Conservation (phyloP, 345 rosid species). For the Geranium rotundifolium region DNA sequence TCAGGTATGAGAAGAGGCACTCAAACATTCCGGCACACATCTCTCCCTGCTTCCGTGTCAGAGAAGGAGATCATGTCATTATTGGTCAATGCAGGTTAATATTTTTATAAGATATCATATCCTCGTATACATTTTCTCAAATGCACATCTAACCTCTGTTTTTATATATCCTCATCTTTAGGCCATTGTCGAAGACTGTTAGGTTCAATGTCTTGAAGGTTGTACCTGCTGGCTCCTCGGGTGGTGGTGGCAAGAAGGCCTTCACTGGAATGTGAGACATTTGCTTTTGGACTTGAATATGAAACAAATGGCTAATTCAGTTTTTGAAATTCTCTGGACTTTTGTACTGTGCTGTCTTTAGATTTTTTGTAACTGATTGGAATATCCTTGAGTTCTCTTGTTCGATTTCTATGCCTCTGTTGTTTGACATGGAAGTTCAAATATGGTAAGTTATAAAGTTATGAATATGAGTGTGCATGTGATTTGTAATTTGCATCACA, state of each 20-base stretch:
- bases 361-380: too few relatives aligned
- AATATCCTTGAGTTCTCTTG: too few relatives aligned
- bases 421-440: too few relatives aligned
- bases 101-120: not conserved
- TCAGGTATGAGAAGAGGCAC: conserved; percentile 28
- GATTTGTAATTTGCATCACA: too few relatives aligned
- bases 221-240: conserved; percentile 4
- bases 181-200: conserved; percentile 11
- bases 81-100: conserved; percentile 17
- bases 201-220: conserved; percentile 10
- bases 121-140: not conserved
- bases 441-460: too few relatives aligned
- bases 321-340: too few relatives aligned
- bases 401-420: too few relatives aligned
- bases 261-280: conserved; percentile 5
- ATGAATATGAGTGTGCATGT: too few relatives aligned
- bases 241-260: conserved; percentile 1
- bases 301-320: too few relatives aligned
- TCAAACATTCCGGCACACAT: conserved; percentile 32
- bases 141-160: not conserved
- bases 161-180: not conserved
- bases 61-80: conserved; percentile 28
- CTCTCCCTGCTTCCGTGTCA: conserved; percentile 35
- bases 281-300: too few relatives aligned
- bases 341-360: too few relatives aligned